phyloP scores from a whole-genome alignment of 148 eudicot species.

The Persicaria tinctoria region DNA sequence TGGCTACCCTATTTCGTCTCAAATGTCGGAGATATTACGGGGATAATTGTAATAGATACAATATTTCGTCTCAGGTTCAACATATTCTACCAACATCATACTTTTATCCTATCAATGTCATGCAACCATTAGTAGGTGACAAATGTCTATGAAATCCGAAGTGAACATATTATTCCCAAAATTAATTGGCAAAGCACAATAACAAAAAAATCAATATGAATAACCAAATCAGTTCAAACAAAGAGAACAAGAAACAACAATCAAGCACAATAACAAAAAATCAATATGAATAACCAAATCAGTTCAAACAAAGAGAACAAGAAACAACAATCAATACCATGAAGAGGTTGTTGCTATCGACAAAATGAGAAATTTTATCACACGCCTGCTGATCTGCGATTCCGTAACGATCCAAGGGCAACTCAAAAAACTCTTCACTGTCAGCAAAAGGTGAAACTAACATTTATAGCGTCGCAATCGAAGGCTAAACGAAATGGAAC shows the following conservation, averaged over 20 bases:
- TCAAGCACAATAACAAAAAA: neutral
- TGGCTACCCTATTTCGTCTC: too few species aligned
- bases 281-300: neutral
- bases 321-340: slow-evolving; percentile 24
- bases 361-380: slow-evolving; percentile 45
- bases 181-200: neutral
- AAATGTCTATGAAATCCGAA: too few species aligned
- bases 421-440: slow-evolving; percentile 51
- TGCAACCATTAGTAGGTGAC: too few species aligned
- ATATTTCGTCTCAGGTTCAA: too few species aligned
- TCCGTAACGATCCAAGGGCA: slow-evolving; percentile 51
- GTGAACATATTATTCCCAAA: too few species aligned
- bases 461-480: neutral
- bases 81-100: too few species aligned
- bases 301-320: neutral
- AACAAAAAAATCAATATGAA: neutral
- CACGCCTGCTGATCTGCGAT: slow-evolving; percentile 48
- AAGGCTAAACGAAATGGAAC: neutral
- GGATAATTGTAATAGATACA: too few species aligned
- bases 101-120: too few species aligned
- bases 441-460: neutral
- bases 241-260: neutral
- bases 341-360: slow-evolving; percentile 29
- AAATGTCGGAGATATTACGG: too few species aligned
- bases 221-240: neutral